Conservation (phyloP, 176 grass and related monocot genomes). For the Elymus sibiricus region DNA sequence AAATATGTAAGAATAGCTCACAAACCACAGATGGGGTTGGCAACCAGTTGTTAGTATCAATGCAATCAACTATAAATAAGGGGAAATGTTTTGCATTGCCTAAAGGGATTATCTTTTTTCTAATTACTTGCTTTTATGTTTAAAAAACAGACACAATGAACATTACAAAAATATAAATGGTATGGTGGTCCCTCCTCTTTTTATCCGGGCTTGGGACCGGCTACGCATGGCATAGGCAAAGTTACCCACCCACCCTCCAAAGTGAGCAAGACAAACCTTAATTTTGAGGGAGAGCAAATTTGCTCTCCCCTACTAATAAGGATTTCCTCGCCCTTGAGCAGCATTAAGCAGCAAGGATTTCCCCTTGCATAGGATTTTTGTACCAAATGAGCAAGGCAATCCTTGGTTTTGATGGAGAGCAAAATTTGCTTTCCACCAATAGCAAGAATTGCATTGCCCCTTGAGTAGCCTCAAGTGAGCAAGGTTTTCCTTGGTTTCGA, state of each 20-base stretch:
- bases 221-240: neutral
- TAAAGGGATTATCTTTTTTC: no score
- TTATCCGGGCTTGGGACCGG: neutral
- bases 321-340: neutral
- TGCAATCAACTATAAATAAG: neutral
- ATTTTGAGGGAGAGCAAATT: neutral
- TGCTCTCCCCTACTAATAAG: neutral
- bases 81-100: neutral
- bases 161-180: neutral
- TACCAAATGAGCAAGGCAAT: neutral
- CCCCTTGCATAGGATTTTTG: neutral
- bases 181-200: neutral
- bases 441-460: neutral
- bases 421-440: neutral
- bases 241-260: conserved; percentile 15
- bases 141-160: neutral
- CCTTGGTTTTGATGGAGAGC: neutral
- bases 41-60: neutral
- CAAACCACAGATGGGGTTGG: neutral
- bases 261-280: neutral
- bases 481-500: neutral
- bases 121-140: neutral
- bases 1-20: neutral
- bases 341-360: neutral
- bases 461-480: neutral